phyloP scores from a whole-genome alignment of 495 filamentous ascomycete genomes.

The Xanthoparmelia taractica region DNA sequence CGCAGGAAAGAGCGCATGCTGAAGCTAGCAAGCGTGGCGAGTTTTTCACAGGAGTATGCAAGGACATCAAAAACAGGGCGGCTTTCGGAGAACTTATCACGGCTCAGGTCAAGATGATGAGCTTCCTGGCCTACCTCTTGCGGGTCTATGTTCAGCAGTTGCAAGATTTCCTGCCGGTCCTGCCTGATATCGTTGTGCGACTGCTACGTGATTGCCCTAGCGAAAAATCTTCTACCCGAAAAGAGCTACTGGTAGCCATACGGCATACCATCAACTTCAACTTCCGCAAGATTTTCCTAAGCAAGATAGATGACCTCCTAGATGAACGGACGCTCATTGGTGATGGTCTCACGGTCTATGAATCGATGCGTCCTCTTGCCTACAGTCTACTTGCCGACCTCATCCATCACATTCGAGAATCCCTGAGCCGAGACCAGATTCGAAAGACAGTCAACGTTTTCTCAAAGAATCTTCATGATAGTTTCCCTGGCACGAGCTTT shows the following conservation, averaged over 20 bases:
- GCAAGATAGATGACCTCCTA: slow-evolving; percentile 88
- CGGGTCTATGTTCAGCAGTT: slow-evolving; percentile 82
- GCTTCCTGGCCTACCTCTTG: slow-evolving; percentile 90
- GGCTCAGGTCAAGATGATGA: slow-evolving; percentile 99
- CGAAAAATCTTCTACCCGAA: slow-evolving; percentile 86
- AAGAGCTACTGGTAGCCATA: slow-evolving; percentile 93
- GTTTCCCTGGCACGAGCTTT: slow-evolving; percentile 95
- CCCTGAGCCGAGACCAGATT: slow-evolving; percentile 77
- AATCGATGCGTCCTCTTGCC: slow-evolving; percentile 88
- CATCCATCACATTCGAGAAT: slow-evolving; percentile 92
- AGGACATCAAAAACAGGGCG: slow-evolving; percentile 84
- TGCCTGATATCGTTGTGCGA: slow-evolving; percentile 87
- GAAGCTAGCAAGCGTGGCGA: slow-evolving; percentile 67
- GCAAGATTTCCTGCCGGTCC: slow-evolving; percentile 75
- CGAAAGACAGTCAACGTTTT: slow-evolving; percentile 93
- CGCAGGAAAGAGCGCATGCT: slow-evolving; percentile 83
- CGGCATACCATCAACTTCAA: slow-evolving; percentile 99
- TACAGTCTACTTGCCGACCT: slow-evolving; percentile 98
- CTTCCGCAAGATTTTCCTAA: slow-evolving; percentile 89
- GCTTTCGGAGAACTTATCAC: slow-evolving; percentile 98
- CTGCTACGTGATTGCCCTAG: slow-evolving; percentile 88
- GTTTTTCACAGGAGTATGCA: slow-evolving; percentile 88
- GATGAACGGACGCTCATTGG: slow-evolving; percentile 91
- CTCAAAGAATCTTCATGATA: slow-evolving; percentile 90
- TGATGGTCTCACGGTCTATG: slow-evolving; percentile 92